phyloP scores from a whole-genome alignment of 2,329 filamentous ascomycete species.

The Dryadomyces sulphureus region DNA sequence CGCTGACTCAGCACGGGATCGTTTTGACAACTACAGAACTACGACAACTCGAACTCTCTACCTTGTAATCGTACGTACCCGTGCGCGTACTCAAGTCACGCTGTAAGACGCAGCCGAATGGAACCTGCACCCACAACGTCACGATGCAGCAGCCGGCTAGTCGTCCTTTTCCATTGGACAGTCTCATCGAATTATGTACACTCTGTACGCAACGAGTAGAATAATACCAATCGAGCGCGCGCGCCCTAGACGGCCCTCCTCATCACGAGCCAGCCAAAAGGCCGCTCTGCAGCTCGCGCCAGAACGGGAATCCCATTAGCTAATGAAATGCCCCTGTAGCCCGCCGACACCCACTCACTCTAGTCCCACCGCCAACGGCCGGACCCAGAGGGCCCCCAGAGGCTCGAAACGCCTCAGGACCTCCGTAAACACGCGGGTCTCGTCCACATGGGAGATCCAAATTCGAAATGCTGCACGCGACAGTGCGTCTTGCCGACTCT shows the following conservation, averaged over 20 bases:
- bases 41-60: too few relatives aligned
- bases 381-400: neutral
- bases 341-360: neutral
- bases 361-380: neutral
- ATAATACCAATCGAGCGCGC: neutral
- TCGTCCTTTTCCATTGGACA: too few relatives aligned
- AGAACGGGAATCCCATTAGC: conserved; percentile 1
- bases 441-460: neutral
- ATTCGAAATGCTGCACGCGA: neutral
- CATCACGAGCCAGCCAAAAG: neutral
- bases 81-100: too few relatives aligned
- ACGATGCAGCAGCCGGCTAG: too few relatives aligned
- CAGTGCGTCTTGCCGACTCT: too few relatives aligned
- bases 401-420: neutral
- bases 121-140: too few relatives aligned
- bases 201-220: neutral
- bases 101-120: too few relatives aligned
- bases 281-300: neutral
- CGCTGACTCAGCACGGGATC: too few relatives aligned
- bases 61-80: too few relatives aligned
- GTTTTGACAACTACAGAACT: too few relatives aligned
- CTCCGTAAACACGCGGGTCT: neutral
- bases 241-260: neutral
- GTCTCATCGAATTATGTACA: too few relatives aligned
- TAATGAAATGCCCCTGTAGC: neutral